Base-by-base conservation (phyloP, 2,329 filamentous ascomycete species). In the Cadophora gregata region DNA sequence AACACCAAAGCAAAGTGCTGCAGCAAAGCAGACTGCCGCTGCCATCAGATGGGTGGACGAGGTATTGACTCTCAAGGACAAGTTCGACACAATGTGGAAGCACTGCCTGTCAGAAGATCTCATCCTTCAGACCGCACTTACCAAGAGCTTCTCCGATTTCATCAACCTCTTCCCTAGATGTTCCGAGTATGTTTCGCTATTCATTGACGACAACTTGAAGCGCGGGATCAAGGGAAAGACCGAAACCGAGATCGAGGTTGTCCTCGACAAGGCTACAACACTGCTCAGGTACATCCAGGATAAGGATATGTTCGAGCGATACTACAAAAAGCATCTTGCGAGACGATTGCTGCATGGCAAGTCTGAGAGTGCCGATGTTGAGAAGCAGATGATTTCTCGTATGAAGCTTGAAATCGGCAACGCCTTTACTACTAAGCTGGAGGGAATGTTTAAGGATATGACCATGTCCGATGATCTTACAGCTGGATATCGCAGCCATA, bases 371-470 rank as follows among this genome's bases (percentile, higher is more conserved):
- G 90, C 93, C 70, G 95, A 97, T 75, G 93, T 93, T 0, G 96
- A 99, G 80, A 94, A 95, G 77, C 91, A 96, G 75, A 96, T 99
- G 87, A 96, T 99, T 62, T 91, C 90, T 0, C 92, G 95, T 70
- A 97, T 99, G 93, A 98, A 97, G 84, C 88, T 96, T 76, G 95
- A 97, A 78, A 88, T 98, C 62, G 96, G 96, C 47, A 97, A 96
- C 77, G 90, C 93, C 72, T 98, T 98, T 77, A 98, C 96, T 0
- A 84, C 88, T 75, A 97, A 96, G 77, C 88, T 99, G 53, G 96
- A 99, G 77, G 92, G 93, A 71, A 98, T 99, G 93, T 97, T 99
- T 82, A 94, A 93, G 79, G 96, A 99, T 75, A 94, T 98, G 87
- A 88, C 90, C 19, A 88, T 94, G 14, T 97, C 94, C 0, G 88